Base-by-base conservation (phyloP, 352 stramenopile species). In the Globisporangium irregulare region DNA sequence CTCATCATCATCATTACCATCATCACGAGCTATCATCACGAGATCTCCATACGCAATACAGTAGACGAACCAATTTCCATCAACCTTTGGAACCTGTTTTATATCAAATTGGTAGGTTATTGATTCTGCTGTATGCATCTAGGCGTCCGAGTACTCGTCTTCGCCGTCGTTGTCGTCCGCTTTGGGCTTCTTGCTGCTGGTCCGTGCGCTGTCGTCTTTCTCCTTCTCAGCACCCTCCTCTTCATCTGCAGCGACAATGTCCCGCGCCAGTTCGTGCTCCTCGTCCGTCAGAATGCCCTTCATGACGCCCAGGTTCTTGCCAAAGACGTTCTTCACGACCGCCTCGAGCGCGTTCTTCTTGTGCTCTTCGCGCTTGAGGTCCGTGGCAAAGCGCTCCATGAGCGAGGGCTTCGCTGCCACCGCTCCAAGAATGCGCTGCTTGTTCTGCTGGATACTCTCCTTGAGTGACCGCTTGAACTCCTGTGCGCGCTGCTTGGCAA, bases 341-440 rank as follows among this genome's bases (percentile, higher is more conserved):
- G 80, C 76, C 67, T 88, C 80, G 4, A 93, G 70, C 7, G 86
- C 86, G 27, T 85, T 73, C 43, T 81, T 80, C 74, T 86, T 89
- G 73, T 90, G 79, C 32, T 87, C 78, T 41, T 92, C 83, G 15
- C 84, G 84, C 76, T 93, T 82, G 15, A 91, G 71, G 7, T 77
- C 73, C 1, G 84, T 93, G 9, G 78, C 77, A 68, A 91, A 93
- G 9, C 83, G 75, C 70, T 93, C 86, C 82, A 93, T 92, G 53
- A 93, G 78, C 60, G 81, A 87, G 20, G 86, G 82, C 43, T 75
- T 78, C 5, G 74, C 32, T 10, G 86, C 79, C 20, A 83, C 74
- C 10, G 83, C 79, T 24, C 66, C 74, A 14, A 81, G 56, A 2
- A 93, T 65, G 14, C 81, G 79, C 67, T 90, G 76, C 12, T 84